Base-by-base conservation (phyloP, 345 rosid species). In the Fremontodendron californicum region DNA sequence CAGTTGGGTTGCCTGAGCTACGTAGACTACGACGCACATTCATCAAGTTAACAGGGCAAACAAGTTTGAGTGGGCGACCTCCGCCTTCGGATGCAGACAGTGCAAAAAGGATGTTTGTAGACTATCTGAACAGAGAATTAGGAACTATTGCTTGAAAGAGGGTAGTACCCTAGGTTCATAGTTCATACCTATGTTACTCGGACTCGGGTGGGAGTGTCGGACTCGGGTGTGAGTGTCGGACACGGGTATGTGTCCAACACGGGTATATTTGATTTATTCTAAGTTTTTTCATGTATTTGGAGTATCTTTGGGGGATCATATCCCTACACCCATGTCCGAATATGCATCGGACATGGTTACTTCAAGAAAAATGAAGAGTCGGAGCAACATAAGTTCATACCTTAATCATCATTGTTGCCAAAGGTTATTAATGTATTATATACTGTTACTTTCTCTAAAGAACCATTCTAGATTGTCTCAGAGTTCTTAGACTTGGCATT, bases 71-170 rank as follows among this genome's bases (percentile, higher is more conserved):
- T 54, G 94, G 96, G 31, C 90, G 82, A 37, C 97, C 93, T 0
- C 95, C 93, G 2, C 96, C 97, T 64, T 87, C 97, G 0, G 99
- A 92, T 83, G 88, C 97, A 4, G 94, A 90, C 31, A 90, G 94
- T 49, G 95, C 92, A 10, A 96, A 94, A 86, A 89, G 97, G 86
- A 92, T 91, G 92, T 94, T 96, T 79, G 88, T 91, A 10, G 97
- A 96, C 79, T 94, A 91, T 87, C 88, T 96, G 88, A 96, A 92
- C 83, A 84, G 97, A 84, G 98, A 94, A 84, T 75, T 92, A n/a
- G 92, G 88, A 52, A 82, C 80, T 48, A 74, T 81, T 71, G 81
- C 73, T 78, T 88, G 88, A 86, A 78, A 75, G 3, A 60, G 13
- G 39, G 27, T 21, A 51, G 35, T 55, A 33, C 60, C 75, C 60